These are phyloP conservation scores for Skeletonema tropicum DNA, from an alignment of 108 stramenopile species.

Conservation along the genomic window DNA sequence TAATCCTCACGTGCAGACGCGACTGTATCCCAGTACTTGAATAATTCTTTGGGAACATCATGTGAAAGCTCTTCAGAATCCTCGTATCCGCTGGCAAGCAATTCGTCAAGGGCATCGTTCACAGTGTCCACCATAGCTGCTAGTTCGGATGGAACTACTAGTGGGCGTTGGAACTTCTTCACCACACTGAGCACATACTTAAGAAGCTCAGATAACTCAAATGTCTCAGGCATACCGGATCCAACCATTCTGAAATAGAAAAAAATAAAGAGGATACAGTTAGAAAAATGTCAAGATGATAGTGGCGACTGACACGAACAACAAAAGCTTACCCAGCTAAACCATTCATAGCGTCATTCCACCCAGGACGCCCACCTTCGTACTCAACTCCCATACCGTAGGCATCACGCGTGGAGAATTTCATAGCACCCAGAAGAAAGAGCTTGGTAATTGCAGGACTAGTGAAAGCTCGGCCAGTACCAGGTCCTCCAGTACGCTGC, in stretches of 20 bases:
- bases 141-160: slow-evolving; percentile 82
- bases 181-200: slow-evolving; percentile 81
- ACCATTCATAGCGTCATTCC: slow-evolving; percentile 98
- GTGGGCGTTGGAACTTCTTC: slow-evolving; percentile 67
- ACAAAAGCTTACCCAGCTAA: slow-evolving; percentile 70
- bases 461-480: slow-evolving; percentile 68
- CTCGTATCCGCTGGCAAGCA: slow-evolving; percentile 68
- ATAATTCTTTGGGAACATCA: slow-evolving; percentile 80
- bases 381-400: slow-evolving; percentile 96
- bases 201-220: slow-evolving; percentile 85
- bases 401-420: slow-evolving; percentile 95
- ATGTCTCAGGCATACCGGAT: slow-evolving; percentile 92
- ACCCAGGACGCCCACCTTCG: slow-evolving; percentile 95
- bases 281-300: slow-evolving; percentile 3
- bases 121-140: slow-evolving; percentile 67
- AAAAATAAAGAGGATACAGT: slow-evolving; percentile 1
- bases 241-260: slow-evolving; percentile 69
- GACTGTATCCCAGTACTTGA: slow-evolving; percentile 91
- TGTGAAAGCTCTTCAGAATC: slow-evolving; percentile 69
- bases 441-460: slow-evolving; percentile 79
- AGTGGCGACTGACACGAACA: background rate
- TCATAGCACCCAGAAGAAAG: slow-evolving; percentile 84
- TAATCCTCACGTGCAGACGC: slow-evolving; percentile 89
- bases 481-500: slow-evolving; percentile 73
- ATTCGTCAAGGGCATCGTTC: slow-evolving; percentile 73